Conservation (phyloP, 345 rosid genomes). For the Arabidopsis arenosa region DNA sequence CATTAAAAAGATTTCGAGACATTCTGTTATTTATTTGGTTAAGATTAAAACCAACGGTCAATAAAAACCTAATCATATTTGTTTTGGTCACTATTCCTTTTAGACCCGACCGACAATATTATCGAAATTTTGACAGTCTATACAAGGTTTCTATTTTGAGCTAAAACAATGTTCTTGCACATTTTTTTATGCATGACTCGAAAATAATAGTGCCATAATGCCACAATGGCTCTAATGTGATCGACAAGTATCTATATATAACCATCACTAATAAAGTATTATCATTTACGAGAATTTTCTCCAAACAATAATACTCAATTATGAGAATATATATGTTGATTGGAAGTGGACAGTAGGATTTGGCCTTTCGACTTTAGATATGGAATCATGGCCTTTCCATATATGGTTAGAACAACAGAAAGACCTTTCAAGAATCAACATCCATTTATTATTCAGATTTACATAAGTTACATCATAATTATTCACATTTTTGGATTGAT, state of each 20-base stretch:
- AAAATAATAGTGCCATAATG: not conserved
- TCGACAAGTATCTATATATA: constrained; percentile 3
- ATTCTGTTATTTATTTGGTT: not conserved
- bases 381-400: constrained; percentile 42
- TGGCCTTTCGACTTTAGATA: constrained; percentile 40
- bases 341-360: constrained; percentile 26
- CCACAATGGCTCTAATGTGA: constrained; percentile 3
- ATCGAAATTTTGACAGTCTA: constrained; percentile 18
- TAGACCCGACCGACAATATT: constrained; percentile 34
- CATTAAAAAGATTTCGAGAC: not conserved
- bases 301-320: not conserved
- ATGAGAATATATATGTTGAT: constrained; percentile 25
- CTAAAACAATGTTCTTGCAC: constrained; percentile 34
- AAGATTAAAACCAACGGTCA: not conserved
- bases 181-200: constrained; percentile 25
- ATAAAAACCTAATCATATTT: constrained; percentile 19
- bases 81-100: constrained; percentile 2
- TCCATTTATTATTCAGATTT: constrained; percentile 30
- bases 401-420: constrained; percentile 34
- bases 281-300: not conserved
- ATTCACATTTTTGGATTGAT: constrained; percentile 40
- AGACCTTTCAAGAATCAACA: constrained; percentile 36
- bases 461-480: constrained; percentile 30
- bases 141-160: constrained; percentile 40
- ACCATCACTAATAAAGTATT: constrained; percentile 19